Conservation (phyloP, 768 basidiomycete species). For the Xerocomus brunneocitrinus region DNA sequence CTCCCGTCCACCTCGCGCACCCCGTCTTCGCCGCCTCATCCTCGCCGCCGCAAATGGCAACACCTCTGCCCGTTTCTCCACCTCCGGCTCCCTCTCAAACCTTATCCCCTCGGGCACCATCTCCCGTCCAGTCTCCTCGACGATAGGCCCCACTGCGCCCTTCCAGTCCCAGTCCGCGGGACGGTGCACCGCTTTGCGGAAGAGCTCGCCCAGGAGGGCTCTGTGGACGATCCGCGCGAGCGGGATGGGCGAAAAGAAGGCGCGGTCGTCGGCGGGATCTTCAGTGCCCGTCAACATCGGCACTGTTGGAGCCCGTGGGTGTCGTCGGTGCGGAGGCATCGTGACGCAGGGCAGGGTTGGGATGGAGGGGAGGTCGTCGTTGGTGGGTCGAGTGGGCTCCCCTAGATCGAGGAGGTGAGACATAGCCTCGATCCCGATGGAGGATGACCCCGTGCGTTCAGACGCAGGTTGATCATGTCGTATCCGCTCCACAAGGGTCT, state of each 20-base stretch:
- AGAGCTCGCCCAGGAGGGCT: conserved; percentile 18
- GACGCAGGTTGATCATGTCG: not conserved
- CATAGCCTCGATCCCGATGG: conserved; percentile 13
- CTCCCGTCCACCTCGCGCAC: conserved; percentile 19
- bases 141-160: conserved; percentile 7
- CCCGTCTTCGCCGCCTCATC: conserved; percentile 18
- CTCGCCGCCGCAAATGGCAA: conserved; percentile 25
- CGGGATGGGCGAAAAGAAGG: conserved; percentile 18
- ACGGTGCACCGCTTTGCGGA: conserved; percentile 17
- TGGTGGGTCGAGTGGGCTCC: not conserved
- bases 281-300: conserved; percentile 17
- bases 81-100: not conserved
- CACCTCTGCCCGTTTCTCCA: not conserved
- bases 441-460: not conserved
- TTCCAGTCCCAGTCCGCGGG: conserved; percentile 25
- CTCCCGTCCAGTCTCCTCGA: conserved; percentile 13
- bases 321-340: not conserved
- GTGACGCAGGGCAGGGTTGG: not conserved
- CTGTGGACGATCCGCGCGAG: conserved; percentile 21
- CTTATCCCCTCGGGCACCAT: conserved; percentile 15
- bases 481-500: conserved; percentile 17
- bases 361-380: conserved; percentile 3
- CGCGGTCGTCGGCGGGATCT: not conserved
- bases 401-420: conserved; percentile 22
- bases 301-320: conserved; percentile 9